Percentiles rank a stretch among this genome's conserved stretches.
Evolutionary conservation across 805 yeast genomes (phyloP).

Genomic region (Myxozyma monticola): DNA sequence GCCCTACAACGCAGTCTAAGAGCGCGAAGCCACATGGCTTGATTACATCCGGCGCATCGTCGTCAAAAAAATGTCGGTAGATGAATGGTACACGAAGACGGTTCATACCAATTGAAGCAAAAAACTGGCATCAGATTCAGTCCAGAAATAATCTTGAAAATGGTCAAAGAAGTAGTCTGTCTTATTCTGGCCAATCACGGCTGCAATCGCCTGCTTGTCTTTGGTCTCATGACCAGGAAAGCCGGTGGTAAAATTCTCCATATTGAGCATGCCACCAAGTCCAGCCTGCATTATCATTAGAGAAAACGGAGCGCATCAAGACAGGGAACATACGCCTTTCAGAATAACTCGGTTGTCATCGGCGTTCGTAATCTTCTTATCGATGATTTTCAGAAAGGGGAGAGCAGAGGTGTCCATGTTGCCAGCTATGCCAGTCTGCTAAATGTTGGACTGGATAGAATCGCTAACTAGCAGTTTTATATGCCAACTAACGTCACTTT

Average conservation of each 20-base stretch:
- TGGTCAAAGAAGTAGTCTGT: constrained; percentile 51
- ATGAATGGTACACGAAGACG: constrained; percentile 54
- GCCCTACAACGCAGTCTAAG: constrained; percentile 47
- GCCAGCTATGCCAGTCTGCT: too few species aligned
- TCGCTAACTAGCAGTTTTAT: too few species aligned
- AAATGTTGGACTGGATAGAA: too few species aligned
- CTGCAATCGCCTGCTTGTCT: constrained; percentile 45
- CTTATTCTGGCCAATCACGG: constrained; percentile 49
- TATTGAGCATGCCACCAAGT: constrained; percentile 48
- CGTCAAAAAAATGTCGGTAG: constrained; percentile 52
- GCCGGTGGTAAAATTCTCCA: constrained; percentile 60
- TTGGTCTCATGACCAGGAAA: constrained; percentile 57
- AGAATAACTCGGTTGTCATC: too few species aligned
- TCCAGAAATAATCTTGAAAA: constrained; percentile 57
- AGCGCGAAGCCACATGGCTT: constrained; percentile 49
- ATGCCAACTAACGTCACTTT: too few species aligned
- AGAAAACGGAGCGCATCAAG: too few species aligned
- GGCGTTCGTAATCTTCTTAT: too few species aligned
- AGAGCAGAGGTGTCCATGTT: too few species aligned
- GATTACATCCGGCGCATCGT: constrained; percentile 46
- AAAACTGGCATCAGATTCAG: constrained; percentile 52
- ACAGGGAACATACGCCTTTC: too few species aligned
- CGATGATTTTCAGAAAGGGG: too few species aligned
- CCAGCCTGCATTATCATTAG: too few species aligned
- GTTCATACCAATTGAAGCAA: constrained; percentile 46